These are phyloP conservation scores for Spirogloea muscicola DNA, from an alignment of 139 green algal species.

Conservation along the genomic window DNA sequence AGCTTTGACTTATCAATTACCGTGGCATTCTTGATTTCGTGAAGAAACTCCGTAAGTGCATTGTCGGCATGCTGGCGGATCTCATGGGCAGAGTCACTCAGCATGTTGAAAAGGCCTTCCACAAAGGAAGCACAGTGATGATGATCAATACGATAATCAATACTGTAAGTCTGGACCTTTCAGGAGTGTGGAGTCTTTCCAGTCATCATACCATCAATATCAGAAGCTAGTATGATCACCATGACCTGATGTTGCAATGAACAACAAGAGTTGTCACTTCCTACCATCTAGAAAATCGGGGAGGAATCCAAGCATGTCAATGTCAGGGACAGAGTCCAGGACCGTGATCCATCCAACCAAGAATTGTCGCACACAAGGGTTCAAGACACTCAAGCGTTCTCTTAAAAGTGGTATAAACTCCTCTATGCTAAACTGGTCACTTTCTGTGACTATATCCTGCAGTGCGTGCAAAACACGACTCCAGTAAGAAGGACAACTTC, in stretches of 20 bases:
- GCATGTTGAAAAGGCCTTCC: conserved; percentile 75
- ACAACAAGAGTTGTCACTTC: background rate
- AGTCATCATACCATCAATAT: background rate
- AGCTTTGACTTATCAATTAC: conserved; percentile 4
- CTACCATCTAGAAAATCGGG: conserved; percentile 77
- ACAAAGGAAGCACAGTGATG: background rate
- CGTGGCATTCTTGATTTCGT: conserved; percentile 40
- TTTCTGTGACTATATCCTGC: conserved; percentile 35
- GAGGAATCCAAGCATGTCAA: conserved; percentile 83
- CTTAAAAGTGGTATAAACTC: conserved; percentile 81
- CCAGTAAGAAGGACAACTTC: background rate
- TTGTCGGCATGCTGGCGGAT: conserved; percentile 61
- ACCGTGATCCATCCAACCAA: conserved; percentile 79
- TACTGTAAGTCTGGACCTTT: background rate
- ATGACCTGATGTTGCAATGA: background rate
- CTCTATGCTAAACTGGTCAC: conserved; percentile 55
- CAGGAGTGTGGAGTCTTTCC: background rate
- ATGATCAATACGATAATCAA: background rate
- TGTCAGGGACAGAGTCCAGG: conserved; percentile 79
- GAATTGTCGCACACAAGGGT: conserved; percentile 80
- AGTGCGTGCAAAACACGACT: background rate
- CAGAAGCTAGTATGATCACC: background rate
- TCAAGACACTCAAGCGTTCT: conserved; percentile 71
- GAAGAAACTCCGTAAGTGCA: conserved; percentile 56
- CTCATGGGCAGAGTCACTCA: conserved; percentile 69